These are phyloP conservation scores for Umbelopsis sp. DNA, from an alignment of 371 early-diverging fungal genomes.

Conservation along the genomic window DNA sequence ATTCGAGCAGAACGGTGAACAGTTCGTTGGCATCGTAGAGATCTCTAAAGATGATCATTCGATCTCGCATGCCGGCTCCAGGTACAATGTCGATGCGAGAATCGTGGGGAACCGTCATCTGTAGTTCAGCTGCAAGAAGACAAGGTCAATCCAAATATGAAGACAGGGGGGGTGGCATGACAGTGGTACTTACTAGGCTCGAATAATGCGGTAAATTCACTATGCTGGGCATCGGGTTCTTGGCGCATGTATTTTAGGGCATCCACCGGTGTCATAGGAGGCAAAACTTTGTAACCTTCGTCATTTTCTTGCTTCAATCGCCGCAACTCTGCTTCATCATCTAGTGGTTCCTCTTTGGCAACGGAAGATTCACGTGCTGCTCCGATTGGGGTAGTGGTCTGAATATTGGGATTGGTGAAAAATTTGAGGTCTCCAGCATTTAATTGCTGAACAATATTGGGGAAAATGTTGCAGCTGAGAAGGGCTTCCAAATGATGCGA, in stretches of 20 bases:
- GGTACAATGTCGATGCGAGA: conserved; percentile 50
- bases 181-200: conserved; percentile 32
- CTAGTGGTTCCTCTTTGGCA: background rate
- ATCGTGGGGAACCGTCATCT: conserved; percentile 47
- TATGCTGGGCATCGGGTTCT: conserved; percentile 22
- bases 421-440: conserved; percentile 12
- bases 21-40: conserved; percentile 49
- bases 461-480: conserved; percentile 3
- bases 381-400: conserved; percentile 9
- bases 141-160: background rate
- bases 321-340: conserved; percentile 11
- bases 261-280: conserved; percentile 46
- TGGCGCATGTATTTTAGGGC: conserved; percentile 34
- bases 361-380: conserved; percentile 11
- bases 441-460: conserved; percentile 7
- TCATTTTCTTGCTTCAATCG: conserved; percentile 1
- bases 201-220: conserved; percentile 27
- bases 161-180: no score
- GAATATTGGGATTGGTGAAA: conserved; percentile 12
- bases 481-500: background rate
- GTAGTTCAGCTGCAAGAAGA: conserved; percentile 39
- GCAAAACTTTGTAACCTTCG: conserved; percentile 27
- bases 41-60: conserved; percentile 51
- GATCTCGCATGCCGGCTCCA: conserved; percentile 48
- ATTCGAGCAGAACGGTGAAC: conserved; percentile 35